Percentiles rank a stretch among this genome's conserved stretches.
Conservation (phyloP, 345 rosid genomes). For the Hypericum androsaemum region DNA sequence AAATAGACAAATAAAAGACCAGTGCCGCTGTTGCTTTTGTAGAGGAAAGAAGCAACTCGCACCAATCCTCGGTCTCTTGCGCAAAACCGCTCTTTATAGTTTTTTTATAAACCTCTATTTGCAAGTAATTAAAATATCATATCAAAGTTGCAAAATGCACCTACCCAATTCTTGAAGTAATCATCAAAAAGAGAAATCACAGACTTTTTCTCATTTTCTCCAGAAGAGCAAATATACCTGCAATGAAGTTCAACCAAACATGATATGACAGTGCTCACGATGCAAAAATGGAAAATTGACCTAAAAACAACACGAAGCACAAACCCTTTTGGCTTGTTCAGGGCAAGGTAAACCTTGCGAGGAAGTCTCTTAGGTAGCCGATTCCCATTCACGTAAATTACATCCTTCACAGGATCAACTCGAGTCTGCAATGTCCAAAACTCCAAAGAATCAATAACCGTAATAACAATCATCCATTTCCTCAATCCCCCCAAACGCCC, state of each 20-base stretch:
- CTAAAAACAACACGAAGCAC: slow-evolving; percentile 17
- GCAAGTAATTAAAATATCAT: not conserved
- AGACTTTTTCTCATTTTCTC: slow-evolving; percentile 69
- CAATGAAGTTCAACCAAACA: slow-evolving; percentile 8
- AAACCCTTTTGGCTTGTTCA: slow-evolving; percentile 98
- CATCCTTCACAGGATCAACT: slow-evolving; percentile 71
- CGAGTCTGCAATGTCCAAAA: slow-evolving; percentile 44
- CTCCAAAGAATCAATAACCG: too few relatives aligned
- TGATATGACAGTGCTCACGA: not conserved
- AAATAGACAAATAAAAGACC: not conserved
- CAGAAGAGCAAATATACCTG: slow-evolving; percentile 92
- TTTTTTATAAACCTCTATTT: not conserved
- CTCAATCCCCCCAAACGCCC: slow-evolving; percentile 1
- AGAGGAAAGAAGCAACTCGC: too few relatives aligned
- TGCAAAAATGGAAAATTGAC: slow-evolving; percentile 1
- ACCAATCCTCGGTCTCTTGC: too few relatives aligned
- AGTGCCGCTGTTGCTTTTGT: too few relatives aligned
- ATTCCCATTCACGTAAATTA: slow-evolving; percentile 77
- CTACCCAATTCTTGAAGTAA: slow-evolving; percentile 65
- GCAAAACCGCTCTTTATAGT: not conserved
- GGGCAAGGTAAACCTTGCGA: slow-evolving; percentile 77
- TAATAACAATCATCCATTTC: too few relatives aligned
- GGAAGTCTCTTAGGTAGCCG: slow-evolving; percentile 84
- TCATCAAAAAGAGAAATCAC: slow-evolving; percentile 63
- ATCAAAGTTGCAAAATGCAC: slow-evolving; percentile 6